These are phyloP conservation scores for Podila horticola DNA, from an alignment of 192 early-diverging fungal genomes.

Conservation along the genomic window DNA sequence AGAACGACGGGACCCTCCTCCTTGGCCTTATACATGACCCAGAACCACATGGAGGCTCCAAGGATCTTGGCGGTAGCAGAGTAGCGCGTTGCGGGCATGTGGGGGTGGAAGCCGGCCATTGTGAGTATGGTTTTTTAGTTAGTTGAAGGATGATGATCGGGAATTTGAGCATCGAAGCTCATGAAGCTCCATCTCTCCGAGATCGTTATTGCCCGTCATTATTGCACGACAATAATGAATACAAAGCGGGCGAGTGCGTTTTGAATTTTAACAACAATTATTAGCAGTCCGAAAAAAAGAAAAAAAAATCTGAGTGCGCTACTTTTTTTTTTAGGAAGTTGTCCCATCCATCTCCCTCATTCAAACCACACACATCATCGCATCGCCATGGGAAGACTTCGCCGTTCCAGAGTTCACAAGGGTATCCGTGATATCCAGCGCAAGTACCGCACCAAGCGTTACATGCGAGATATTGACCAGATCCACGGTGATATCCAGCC, in stretches of 20 bases:
- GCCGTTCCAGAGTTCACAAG: constrained; percentile 62
- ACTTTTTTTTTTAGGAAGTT: not conserved
- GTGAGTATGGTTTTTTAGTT: constrained; percentile 22
- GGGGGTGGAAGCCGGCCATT: constrained; percentile 67
- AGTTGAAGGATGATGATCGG: constrained; percentile 19
- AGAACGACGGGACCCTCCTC: constrained; percentile 76
- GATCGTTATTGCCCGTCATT: not conserved
- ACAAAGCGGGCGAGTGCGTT: not conserved
- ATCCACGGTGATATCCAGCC: constrained; percentile 90
- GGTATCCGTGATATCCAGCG: constrained; percentile 83
- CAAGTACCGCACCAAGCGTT: constrained; percentile 83
- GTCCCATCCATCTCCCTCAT: not conserved
- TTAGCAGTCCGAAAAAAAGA: not conserved
- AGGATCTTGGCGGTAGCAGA: constrained; percentile 69
- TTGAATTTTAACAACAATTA: not conserved
- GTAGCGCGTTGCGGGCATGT: constrained; percentile 61
- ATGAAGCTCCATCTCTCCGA: constrained; percentile 9
- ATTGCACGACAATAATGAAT: too few relatives aligned
- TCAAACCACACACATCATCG: not conserved
- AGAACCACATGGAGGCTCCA: constrained; percentile 84
- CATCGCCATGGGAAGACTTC: constrained; percentile 61
- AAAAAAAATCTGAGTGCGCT: too few relatives aligned
- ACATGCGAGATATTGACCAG: constrained; percentile 95
- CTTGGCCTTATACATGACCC: constrained; percentile 86
- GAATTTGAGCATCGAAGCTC: not conserved